Evolutionary conservation across 2,329 filamentous ascomycete species (phyloP), one percentile per base, ranked within the genome.

Genomic region (Fusarium zealandicum): DNA sequence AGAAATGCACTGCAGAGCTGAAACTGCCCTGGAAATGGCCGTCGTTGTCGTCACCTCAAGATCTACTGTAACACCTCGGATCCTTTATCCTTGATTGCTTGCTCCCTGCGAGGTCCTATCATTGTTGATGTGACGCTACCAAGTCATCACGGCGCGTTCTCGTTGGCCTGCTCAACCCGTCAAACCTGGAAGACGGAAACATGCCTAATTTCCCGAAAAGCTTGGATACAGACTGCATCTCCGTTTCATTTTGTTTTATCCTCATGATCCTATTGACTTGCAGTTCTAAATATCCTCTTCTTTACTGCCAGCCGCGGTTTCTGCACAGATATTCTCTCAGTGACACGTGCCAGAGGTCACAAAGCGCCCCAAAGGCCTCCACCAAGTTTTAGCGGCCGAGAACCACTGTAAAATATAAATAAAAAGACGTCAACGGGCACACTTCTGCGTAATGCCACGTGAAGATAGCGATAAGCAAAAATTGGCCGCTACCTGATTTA

Each of bases 381-480:
- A 37, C 45, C 59, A 54, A 53, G 44, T 18, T 48, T 58, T 62
- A 62, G 54, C 37, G 43, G 51, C 47, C 51, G 43, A 43, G 45
- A 41, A 27, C 45, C 55, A 38, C 56, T 58, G 39, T 8, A 28
- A n/a, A n/a, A 12, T 3, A 7, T 2, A 13, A n/a, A n/a, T n/a
- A n/a, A n/a, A 31, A 37, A 36, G 41, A 28, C 48, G 38, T 50
- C 40, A 51, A 38, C 20, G n/a, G 20, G 39, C 48, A 48, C 44
- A 50, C 49, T 58, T 20, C 51, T 55, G 40, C 44, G 32, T 36
- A 27, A 51, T 59, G 42, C 58, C 66, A 67, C 64, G 65, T 68
- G 66, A 67, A 67, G 66, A 68, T 68, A 68, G 62, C 48, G 64
- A 68, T 68, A 68, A 68, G 51, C 35, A 66, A 67, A 67, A 68